phyloP scores from a whole-genome alignment of 176 grass and related monocot species.

The Saccharum officinarum region DNA sequence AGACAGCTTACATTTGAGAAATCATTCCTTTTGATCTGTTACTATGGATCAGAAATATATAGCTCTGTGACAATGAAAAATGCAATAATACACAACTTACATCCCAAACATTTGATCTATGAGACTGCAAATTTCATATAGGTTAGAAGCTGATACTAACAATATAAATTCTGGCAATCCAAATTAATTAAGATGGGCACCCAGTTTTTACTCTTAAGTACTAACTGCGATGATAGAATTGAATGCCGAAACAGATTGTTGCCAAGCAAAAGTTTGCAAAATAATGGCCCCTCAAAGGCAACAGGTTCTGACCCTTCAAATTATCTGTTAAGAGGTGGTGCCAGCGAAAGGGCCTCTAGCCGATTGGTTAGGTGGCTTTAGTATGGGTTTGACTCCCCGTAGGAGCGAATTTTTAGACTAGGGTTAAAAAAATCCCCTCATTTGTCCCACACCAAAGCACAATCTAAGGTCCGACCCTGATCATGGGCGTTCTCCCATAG shows the following conservation, averaged over 20 bases:
- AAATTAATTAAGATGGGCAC: not conserved
- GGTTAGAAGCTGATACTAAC: constrained; percentile 2
- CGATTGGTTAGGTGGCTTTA: too few species aligned
- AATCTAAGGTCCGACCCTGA: too few species aligned
- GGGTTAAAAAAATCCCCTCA: too few species aligned
- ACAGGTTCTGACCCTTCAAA: not conserved
- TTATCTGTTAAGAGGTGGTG: not conserved
- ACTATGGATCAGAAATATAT: constrained; percentile 2
- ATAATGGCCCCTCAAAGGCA: not conserved
- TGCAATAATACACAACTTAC: constrained; percentile 3
- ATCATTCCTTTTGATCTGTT: constrained; percentile 15
- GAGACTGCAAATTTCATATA: not conserved
- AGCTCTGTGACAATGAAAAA: constrained; percentile 1
- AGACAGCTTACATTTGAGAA: constrained; percentile 30
- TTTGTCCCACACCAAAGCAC: too few species aligned
- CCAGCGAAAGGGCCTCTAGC: too few species aligned
- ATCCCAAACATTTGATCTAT: not conserved
- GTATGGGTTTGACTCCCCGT: too few species aligned
- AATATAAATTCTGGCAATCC: not conserved
- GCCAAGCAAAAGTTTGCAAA: not conserved
- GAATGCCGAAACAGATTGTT: not conserved
- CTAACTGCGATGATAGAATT: not conserved
- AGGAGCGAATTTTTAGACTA: too few species aligned
- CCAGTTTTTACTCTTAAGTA: not conserved
- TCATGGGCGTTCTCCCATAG: too few species aligned